Conservation (phyloP, 2,329 filamentous ascomycete genomes). For the Beauveria medogensis region DNA sequence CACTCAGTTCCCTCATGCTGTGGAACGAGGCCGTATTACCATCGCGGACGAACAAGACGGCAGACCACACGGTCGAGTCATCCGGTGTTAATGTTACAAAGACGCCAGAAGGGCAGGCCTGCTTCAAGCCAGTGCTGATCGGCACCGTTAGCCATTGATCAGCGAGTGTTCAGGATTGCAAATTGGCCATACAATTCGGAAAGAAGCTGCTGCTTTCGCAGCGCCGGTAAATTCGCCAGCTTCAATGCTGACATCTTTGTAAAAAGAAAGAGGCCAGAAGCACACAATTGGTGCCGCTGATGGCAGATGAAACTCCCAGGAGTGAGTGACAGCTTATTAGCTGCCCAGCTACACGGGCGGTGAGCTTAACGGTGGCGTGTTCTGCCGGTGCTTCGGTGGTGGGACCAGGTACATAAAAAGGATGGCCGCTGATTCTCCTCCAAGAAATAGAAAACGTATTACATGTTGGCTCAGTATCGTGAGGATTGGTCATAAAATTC, state of each 20-base stretch:
- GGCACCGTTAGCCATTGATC: neutral
- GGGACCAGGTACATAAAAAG: neutral
- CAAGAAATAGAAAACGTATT: too few relatives aligned
- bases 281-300: neutral
- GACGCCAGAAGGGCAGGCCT: slow-evolving; percentile 75
- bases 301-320: neutral
- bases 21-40: slow-evolving; percentile 43
- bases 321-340: neutral
- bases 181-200: slow-evolving; percentile 64
- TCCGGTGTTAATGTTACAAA: slow-evolving; percentile 79
- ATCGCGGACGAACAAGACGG: slow-evolving; percentile 84
- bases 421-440: too few relatives aligned
- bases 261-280: neutral
- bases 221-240: slow-evolving; percentile 40
- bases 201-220: slow-evolving; percentile 68
- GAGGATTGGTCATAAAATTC: too few relatives aligned
- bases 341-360: neutral
- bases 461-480: too few relatives aligned
- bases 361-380: neutral
- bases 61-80: slow-evolving; percentile 76
- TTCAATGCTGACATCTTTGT: slow-evolving; percentile 35
- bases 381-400: neutral
- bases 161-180: neutral
- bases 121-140: slow-evolving; percentile 70
- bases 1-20: neutral